Evolutionary conservation across 768 basidiomycete species (phyloP).

Genomic region (Mycena latifolia): DNA sequence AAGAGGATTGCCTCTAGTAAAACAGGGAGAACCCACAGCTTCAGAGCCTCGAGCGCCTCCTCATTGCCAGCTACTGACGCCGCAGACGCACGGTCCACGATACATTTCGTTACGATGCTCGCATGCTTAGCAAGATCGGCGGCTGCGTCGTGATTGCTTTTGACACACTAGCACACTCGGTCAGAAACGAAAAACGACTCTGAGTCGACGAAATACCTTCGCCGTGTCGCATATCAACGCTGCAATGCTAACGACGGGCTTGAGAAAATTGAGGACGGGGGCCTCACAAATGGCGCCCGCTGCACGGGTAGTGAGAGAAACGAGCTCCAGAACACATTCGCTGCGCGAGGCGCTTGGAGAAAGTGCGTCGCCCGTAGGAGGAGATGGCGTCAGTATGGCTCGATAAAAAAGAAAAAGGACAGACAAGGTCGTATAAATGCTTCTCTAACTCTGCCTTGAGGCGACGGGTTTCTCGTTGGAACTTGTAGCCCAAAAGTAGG

Average conservation of each 20-base stretch:
- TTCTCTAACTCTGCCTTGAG: too few relatives aligned
- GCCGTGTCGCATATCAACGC: conserved; percentile 10
- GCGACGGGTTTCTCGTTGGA: neutral
- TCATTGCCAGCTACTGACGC: too few relatives aligned
- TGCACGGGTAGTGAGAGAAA: too few relatives aligned
- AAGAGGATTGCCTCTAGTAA: too few relatives aligned
- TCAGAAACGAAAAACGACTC: too few relatives aligned
- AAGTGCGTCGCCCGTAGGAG: too few relatives aligned
- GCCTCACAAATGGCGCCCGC: neutral
- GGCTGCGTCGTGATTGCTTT: neutral
- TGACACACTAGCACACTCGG: neutral
- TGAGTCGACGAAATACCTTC: neutral
- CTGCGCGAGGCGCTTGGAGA: too few relatives aligned
- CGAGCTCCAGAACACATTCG: too few relatives aligned
- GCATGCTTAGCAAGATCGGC: neutral
- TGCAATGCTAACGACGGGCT: neutral
- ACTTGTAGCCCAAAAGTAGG: neutral
- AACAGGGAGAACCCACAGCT: neutral
- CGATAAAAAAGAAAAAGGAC: neutral
- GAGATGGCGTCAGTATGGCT: too few relatives aligned
- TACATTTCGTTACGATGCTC: neutral
- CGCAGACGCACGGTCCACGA: neutral
- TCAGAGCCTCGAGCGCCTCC: neutral
- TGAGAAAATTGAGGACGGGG: neutral
- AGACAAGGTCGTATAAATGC: neutral